Evolutionary conservation across 495 filamentous ascomycete genomes (phyloP).

Genomic region (Penicillium atrosanguineum): DNA sequence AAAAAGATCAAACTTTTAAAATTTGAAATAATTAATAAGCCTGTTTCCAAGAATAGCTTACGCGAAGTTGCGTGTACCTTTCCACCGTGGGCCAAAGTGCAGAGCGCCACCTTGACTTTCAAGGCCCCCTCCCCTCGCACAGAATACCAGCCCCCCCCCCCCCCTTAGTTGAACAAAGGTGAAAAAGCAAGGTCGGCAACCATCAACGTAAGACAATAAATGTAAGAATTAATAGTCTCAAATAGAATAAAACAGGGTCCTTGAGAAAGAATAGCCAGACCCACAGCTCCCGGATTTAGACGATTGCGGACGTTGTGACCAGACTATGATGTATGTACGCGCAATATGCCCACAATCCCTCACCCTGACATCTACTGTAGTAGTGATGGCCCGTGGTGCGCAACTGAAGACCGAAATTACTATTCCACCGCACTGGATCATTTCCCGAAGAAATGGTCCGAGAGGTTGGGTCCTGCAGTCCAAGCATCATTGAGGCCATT

Average conservation of each 20-base stretch:
- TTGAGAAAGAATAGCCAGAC: too few relatives aligned
- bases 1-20: neutral
- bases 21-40: neutral
- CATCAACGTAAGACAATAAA: too few relatives aligned
- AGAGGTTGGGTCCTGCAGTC: neutral
- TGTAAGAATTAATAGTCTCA: too few relatives aligned
- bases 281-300: neutral
- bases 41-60: neutral
- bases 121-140: too few relatives aligned
- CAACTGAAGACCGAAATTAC: neutral
- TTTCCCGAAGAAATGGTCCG: neutral
- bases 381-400: neutral
- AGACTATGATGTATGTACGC: neutral
- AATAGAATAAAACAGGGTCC: too few relatives aligned
- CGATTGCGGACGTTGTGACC: neutral
- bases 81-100: neutral
- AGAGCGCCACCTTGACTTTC: too few relatives aligned
- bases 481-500: neutral
- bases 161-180: too few relatives aligned
- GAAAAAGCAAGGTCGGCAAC: too few relatives aligned
- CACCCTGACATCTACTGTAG: too few relatives aligned
- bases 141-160: too few relatives aligned
- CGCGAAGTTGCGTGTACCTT: neutral
- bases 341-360: neutral
- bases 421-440: too few relatives aligned